phyloP scores from a whole-genome alignment of 1,284 basidiomycete genomes.

The Thecaphora thlaspeos region DNA sequence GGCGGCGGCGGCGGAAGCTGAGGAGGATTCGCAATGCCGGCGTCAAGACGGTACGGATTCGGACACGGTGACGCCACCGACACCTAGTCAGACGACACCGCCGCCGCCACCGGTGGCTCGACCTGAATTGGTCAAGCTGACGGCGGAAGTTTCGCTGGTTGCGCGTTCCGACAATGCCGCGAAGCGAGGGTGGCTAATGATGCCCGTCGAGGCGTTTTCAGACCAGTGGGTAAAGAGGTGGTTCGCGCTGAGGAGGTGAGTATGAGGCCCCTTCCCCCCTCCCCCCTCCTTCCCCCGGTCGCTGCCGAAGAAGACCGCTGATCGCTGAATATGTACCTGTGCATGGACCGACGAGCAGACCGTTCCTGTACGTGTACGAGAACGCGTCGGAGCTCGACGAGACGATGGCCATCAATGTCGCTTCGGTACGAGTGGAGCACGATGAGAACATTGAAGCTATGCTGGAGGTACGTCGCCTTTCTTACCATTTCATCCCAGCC shows the following conservation, averaged over 20 bases:
- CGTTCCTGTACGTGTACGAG: constrained; percentile 83
- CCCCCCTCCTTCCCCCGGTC: too few relatives aligned
- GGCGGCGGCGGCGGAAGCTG: too few relatives aligned
- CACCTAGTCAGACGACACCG: not conserved
- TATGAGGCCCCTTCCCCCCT: too few relatives aligned
- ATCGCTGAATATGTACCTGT: not conserved
- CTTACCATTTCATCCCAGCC: too few relatives aligned
- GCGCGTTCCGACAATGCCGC: constrained; percentile 71
- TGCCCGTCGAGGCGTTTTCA: constrained; percentile 75
- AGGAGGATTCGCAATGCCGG: not conserved
- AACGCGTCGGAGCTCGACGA: constrained; percentile 80
- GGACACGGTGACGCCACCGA: not conserved
- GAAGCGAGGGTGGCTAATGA: constrained; percentile 77
- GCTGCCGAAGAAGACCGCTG: too few relatives aligned
- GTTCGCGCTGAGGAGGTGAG: constrained; percentile 71
- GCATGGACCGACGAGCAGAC: constrained; percentile 62
- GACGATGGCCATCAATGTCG: constrained; percentile 74
- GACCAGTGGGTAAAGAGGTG: constrained; percentile 79
- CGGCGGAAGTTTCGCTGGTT: constrained; percentile 32
- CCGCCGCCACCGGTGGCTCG: not conserved
- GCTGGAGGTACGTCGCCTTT: constrained; percentile 67
- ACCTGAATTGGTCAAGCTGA: constrained; percentile 22
- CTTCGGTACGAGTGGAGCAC: constrained; percentile 78
- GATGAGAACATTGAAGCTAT: constrained; percentile 82
- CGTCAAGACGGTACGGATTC: too few relatives aligned